A percentile compares a stretch with the other conserved stretches of the same genome.
Conservation (phyloP, 148 eudicot genomes). For the Cornus controversa region DNA sequence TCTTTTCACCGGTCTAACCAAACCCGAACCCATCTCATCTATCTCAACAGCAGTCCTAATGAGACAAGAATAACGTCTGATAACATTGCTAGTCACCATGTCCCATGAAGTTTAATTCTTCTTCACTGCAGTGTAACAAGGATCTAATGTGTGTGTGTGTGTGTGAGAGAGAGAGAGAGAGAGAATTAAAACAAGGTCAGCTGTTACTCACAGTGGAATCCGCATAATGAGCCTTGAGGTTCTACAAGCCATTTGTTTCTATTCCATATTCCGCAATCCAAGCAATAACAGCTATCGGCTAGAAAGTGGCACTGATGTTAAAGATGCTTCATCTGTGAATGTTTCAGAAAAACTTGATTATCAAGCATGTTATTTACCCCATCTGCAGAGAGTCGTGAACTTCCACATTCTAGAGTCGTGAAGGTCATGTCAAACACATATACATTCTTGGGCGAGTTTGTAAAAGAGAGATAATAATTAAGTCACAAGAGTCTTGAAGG, state of each 20-base stretch:
- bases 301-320: neutral
- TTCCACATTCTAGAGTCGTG: neutral
- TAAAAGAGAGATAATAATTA: neutral
- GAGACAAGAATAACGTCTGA: too few species aligned
- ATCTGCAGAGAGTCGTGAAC: neutral
- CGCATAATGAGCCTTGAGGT: neutral
- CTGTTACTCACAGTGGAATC: neutral
- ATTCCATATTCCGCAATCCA: neutral
- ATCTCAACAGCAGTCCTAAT: too few species aligned
- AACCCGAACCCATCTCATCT: too few species aligned
- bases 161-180: too few species aligned
- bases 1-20: too few species aligned
- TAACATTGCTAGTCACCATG: too few species aligned
- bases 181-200: neutral
- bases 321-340: neutral
- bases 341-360: neutral
- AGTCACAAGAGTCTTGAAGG: too few species aligned
- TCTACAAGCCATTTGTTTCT: neutral
- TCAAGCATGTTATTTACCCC: conserved; percentile 2
- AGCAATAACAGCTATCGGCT: neutral
- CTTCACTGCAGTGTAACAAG: too few species aligned
- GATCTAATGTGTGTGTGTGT: too few species aligned
- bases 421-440: neutral
- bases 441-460: neutral
- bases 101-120: too few species aligned